Percentiles rank a stretch among this genome's conserved stretches.
Evolutionary conservation across 495 filamentous ascomycete species (phyloP).

Genomic region (Aspergillus panamensis): DNA sequence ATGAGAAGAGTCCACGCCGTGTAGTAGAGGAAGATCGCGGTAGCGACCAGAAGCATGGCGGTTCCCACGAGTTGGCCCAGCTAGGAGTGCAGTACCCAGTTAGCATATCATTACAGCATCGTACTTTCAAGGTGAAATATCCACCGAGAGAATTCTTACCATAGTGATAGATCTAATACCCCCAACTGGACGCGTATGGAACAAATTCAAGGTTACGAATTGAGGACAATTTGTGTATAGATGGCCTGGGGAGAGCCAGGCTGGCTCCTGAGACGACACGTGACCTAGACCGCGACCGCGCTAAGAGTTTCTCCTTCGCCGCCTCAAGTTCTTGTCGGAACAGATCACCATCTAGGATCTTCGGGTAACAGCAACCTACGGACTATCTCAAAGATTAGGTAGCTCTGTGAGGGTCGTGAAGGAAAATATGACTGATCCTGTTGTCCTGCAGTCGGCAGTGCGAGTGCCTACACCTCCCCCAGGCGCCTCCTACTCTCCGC

Average conservation of each 20-base stretch:
- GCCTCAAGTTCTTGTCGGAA: conserved; percentile 18
- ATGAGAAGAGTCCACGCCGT: conserved; percentile 96
- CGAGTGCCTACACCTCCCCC: conserved; percentile 65
- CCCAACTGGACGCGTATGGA: not conserved
- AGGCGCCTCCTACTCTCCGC: conserved; percentile 43
- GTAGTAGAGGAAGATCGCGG: conserved; percentile 97
- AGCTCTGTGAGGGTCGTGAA: conserved; percentile 12
- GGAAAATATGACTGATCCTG: conserved; percentile 42
- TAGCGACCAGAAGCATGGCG: conserved; percentile 94
- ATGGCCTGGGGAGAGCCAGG: conserved; percentile 15
- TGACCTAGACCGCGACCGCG: conserved; percentile 20
- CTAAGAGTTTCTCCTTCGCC: conserved; percentile 35
- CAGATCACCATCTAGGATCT: conserved; percentile 17
- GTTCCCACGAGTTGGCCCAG: conserved; percentile 94
- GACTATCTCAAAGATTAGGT: conserved; percentile 4
- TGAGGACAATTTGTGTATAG: conserved; percentile 2
- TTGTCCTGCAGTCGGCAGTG: conserved; percentile 62
- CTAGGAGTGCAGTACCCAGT: conserved; percentile 42
- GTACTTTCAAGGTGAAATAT: not conserved
- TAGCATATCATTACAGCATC: conserved; percentile 9
- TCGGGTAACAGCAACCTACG: conserved; percentile 5
- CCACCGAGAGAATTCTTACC: conserved; percentile 16
- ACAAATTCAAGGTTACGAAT: conserved; percentile 1
- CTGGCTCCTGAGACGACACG: conserved; percentile 27
- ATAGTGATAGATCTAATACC: conserved; percentile 24